Evolutionary conservation across 1,139 yeast species (phyloP).

Genomic region (Lizanozyma gosingica): DNA sequence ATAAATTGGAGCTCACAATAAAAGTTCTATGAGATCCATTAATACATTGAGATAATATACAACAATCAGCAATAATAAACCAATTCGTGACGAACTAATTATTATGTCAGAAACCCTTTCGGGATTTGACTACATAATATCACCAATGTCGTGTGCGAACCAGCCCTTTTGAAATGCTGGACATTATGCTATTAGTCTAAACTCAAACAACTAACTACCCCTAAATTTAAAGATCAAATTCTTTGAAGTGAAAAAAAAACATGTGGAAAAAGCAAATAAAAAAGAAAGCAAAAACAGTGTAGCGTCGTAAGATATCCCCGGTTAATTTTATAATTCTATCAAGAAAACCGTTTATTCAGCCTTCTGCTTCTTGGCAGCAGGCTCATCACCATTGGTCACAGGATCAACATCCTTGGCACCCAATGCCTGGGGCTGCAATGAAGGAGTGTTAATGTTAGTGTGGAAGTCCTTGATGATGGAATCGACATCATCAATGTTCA

Average conservation of each 20-base stretch:
- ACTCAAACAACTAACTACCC: background rate
- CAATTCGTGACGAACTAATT: no score
- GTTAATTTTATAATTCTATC: background rate
- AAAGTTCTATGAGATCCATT: no score
- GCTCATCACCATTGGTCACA: constrained; percentile 6
- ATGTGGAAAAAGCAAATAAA: background rate
- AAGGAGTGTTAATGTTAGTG: constrained; percentile 43
- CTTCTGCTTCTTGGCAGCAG: constrained; percentile 30
- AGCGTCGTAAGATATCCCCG: background rate
- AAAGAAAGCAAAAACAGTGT: background rate
- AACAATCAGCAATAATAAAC: no score
- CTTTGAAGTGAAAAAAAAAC: background rate
- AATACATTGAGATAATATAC: no score
- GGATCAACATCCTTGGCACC: constrained; percentile 12
- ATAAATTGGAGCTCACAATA: no score
- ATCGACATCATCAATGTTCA: constrained; percentile 95
- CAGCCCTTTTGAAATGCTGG: no score
- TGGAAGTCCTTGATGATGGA: constrained; percentile 93
- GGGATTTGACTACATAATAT: no score
- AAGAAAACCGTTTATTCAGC: constrained; percentile 13
- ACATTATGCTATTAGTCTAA: background rate
- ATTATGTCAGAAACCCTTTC: no score
- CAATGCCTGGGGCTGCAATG: constrained; percentile 15
- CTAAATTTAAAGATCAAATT: no score
- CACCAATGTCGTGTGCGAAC: no score